Evolutionary conservation across 345 rosid species (phyloP).

Genomic region (Durio zibethinus): DNA sequence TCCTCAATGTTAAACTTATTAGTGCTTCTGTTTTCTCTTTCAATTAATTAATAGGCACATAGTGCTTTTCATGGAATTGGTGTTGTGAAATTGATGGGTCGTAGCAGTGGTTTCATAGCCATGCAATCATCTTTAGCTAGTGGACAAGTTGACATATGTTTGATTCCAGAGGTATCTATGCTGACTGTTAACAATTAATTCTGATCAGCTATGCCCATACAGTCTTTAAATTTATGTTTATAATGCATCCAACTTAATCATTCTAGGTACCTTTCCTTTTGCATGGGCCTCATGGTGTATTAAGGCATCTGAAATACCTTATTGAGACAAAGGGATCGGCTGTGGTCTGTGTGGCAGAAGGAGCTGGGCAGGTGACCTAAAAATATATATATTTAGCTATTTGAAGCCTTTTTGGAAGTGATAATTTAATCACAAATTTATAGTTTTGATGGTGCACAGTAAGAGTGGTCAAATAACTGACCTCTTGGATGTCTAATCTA

Average conservation of each 20-base stretch:
- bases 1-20: neutral
- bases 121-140: constrained; percentile 98
- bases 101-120: constrained; percentile 94
- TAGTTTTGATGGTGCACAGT: neutral
- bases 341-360: constrained; percentile 97
- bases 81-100: constrained; percentile 96
- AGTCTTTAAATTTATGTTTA: neutral
- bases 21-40: neutral
- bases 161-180: constrained; percentile 89
- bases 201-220: constrained; percentile 10
- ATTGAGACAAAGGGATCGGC: constrained; percentile 96
- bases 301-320: constrained; percentile 82
- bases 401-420: neutral
- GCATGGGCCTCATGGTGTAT: constrained; percentile 87
- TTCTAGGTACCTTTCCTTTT: constrained; percentile 76
- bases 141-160: constrained; percentile 93
- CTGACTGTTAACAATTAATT: neutral
- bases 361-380: constrained; percentile 88
- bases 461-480: neutral
- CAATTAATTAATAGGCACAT: constrained; percentile 54
- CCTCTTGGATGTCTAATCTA: neutral
- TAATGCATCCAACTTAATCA: neutral
- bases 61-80: constrained; percentile 98
- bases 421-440: neutral
- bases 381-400: neutral